Base-by-base conservation (phyloP, 139 green algal species). In the Protoeuglena noctilucae region DNA sequence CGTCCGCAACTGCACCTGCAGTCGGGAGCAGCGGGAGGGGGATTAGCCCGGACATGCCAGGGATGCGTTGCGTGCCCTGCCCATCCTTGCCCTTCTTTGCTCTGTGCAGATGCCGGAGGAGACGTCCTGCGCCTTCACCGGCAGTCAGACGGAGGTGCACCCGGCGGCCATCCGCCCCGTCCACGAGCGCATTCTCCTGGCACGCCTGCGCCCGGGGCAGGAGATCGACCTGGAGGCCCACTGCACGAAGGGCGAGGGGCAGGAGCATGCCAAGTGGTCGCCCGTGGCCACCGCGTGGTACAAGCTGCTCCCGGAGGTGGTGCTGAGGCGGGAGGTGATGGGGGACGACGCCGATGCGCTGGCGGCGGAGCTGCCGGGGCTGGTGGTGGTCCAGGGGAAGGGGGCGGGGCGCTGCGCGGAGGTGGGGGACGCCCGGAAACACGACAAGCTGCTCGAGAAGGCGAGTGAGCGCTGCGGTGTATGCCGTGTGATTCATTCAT, bases 201-300 rank as follows among this genome's bases (percentile, higher is more conserved):
- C 87, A 48, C 93, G 91, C 67, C 59, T 97, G 53, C 58, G 71
- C 14, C 71, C 80, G 3, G 80, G 82, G 4, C 74, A 94, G 74
- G 63, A 57, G 28, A 93, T 98, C 18, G 66, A 89, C 63, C 63
- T 96, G 18, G 91, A 98, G 62, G 81, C 78, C 9, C 88, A 95
- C 58, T 83, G 71, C 51, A 72, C 88, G 23, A 93, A 92, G 61
- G 91, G 87, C 12, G 56, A 78, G 0, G 91, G 90, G 12, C 75
- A 76, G 40, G 80, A 90, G 40, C 92, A 99, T 65, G 92, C 92
- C 48, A 99, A 99, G 72, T 99, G 86, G 85, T 94, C 82, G 0
- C 92, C 92, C 3, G 91, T 96, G 2, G 87, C 85, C 2, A 99
- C 92, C 5, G 81, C 87, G 2, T 94, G 79, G 76, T 96, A 95